Evolutionary conservation across 1,284 basidiomycete species (phyloP).

Genomic region (Trichosporon inkin): DNA sequence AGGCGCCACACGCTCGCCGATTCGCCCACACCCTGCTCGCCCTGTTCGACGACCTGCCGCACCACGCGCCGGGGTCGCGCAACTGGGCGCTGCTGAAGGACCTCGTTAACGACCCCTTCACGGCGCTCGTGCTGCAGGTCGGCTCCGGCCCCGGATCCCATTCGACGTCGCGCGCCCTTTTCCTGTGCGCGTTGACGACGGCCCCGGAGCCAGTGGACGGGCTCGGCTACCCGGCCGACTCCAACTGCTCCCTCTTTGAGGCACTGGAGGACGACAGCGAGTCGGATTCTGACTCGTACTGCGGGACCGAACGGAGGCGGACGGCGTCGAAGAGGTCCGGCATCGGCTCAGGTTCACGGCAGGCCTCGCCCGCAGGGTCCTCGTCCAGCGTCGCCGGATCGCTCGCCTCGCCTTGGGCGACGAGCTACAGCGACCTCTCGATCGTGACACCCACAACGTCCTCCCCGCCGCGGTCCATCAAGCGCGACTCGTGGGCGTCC

Average conservation of each 20-base stretch:
- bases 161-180: neutral
- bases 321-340: neutral
- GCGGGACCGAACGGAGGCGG: neutral
- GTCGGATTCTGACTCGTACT: neutral
- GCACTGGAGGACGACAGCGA: neutral
- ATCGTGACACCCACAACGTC: too few species aligned
- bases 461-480: neutral
- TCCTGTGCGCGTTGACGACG: neutral
- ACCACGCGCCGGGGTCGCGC: neutral
- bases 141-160: neutral
- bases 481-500: conserved; percentile 2
- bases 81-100: neutral
- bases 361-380: too few species aligned
- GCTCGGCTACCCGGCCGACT: neutral
- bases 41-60: neutral
- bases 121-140: neutral
- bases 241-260: neutral
- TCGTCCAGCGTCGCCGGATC: neutral
- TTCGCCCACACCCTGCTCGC: neutral
- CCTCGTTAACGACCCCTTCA: conserved; percentile 3
- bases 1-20: neutral
- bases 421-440: neutral
- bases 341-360: too few species aligned
- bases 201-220: neutral
- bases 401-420: neutral